Evolutionary conservation across 345 rosid genomes (phyloP).

Genomic region (Punica granatum): DNA sequence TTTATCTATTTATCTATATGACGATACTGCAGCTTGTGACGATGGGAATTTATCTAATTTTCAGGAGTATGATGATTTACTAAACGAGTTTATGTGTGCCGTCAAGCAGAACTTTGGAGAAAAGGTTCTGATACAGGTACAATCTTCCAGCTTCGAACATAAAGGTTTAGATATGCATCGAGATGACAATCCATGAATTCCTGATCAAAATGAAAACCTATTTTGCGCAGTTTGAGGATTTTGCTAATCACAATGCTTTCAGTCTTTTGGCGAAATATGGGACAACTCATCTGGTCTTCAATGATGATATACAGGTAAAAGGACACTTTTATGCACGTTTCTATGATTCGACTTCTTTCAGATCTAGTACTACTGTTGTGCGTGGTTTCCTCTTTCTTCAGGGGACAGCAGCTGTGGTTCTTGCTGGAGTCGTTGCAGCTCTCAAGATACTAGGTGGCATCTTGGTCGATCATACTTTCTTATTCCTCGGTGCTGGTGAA

Average conservation of each 20-base stretch:
- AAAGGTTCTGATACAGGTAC: constrained; percentile 76
- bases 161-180: background rate
- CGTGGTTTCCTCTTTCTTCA: constrained; percentile 17
- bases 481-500: constrained; percentile 97
- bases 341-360: background rate
- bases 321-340: background rate
- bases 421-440: constrained; percentile 81
- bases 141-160: background rate
- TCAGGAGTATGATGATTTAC: constrained; percentile 71
- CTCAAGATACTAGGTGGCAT: constrained; percentile 52
- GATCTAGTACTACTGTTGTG: background rate
- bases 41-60: background rate
- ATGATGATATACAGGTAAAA: constrained; percentile 85
- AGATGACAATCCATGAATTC: background rate
- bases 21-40: background rate
- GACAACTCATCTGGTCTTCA: constrained; percentile 79
- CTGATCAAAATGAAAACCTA: background rate
- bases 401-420: constrained; percentile 97
- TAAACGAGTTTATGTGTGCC: constrained; percentile 80
- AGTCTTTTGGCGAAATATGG: constrained; percentile 66
- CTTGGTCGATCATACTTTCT: constrained; percentile 70
- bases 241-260: constrained; percentile 93
- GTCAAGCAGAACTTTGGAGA: constrained; percentile 91
- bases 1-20: background rate
- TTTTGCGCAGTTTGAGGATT: constrained; percentile 79